Evolutionary conservation across 306 rosid species (phyloP), one percentile per base, ranked within the genome.

Genomic region (Comarum palustre): DNA sequence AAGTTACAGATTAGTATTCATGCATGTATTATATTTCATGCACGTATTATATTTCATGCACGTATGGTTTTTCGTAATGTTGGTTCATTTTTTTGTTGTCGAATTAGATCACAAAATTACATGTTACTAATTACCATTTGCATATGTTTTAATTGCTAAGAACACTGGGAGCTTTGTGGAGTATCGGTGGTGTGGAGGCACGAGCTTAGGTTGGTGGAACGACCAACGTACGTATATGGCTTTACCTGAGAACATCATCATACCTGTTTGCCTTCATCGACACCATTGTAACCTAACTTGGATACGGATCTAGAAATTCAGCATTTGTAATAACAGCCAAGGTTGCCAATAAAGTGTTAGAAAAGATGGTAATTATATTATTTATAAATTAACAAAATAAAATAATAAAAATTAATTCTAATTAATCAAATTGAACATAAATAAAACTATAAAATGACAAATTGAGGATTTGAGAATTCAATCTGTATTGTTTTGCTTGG

Each of bases 141-240:
- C 90, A 25, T 89, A 80, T 75, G 85, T 83, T 20, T 76, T 85
- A 62, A 17, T 82, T n/a, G 89, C 79, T 4, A 84, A 77, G 78
- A 48, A 74, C 9, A 71, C 19, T 39, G 81, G 69, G 66, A 77
- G 82, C 77, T 70, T 89, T 25, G 60, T 76, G 17, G 97, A 90
- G 83, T 85, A 79, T 71, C 8, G 84, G 41, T 39, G 65, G 67
- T 51, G 42, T 55, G 92, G 90, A 36, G 96, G 94, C 50, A 92
- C 95, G 75, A 22, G 75, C 8, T 39, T 63, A 19, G 95, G 90
- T 19, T 92, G 96, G 96, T 90, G 93, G 98, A 90, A 92, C 82
- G 86, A 88, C 1, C 84, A 76, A 47, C 47, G 96, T 15, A 47
- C 47, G 96, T 15, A 90, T 92, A 15, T 82, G 96, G 87, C 75